These are phyloP conservation scores for Drechslerella dactyloides DNA, from an alignment of 2,329 filamentous ascomycete species.

Conservation along the genomic window DNA sequence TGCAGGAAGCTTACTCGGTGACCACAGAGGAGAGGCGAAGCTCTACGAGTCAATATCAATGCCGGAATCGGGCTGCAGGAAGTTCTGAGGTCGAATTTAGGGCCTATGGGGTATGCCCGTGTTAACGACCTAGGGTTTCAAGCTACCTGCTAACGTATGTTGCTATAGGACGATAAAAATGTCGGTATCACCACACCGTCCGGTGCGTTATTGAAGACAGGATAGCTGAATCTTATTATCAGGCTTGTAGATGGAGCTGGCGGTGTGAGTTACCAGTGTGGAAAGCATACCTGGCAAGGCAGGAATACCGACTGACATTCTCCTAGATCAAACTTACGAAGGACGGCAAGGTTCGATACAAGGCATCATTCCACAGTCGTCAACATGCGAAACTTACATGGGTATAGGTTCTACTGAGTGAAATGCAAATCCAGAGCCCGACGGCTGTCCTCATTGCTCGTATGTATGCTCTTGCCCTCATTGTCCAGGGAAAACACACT, in stretches of 20 bases:
- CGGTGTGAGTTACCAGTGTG: constrained; percentile 62
- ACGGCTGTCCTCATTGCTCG: constrained; percentile 84
- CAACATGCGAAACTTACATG: constrained; percentile 49
- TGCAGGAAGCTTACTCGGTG: constrained; percentile 59
- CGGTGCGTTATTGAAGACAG: not conserved
- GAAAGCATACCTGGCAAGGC: constrained; percentile 3
- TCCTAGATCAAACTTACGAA: constrained; percentile 95
- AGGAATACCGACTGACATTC: constrained; percentile 53
- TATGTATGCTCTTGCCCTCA: constrained; percentile 31
- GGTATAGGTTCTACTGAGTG: constrained; percentile 62
- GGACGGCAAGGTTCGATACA: constrained; percentile 79
- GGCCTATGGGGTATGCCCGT: constrained; percentile 70
- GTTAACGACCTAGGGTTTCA: constrained; percentile 7
- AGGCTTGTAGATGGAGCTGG: constrained; percentile 74
- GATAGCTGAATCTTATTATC: constrained; percentile 23
- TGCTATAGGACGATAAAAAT: constrained; percentile 53
- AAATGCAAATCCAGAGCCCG: constrained; percentile 97
- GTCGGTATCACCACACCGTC: constrained; percentile 49
- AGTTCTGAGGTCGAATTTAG: constrained; percentile 95
- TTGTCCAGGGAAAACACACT: not conserved
- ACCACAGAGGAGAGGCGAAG: constrained; percentile 88
- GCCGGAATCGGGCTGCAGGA: constrained; percentile 79
- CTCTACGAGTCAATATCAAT: constrained; percentile 93
- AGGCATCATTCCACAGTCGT: constrained; percentile 65
- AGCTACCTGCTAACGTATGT: constrained; percentile 16